Evolutionary conservation across 1,139 yeast species (phyloP).

Genomic region (Suhomyces yuchorum): DNA sequence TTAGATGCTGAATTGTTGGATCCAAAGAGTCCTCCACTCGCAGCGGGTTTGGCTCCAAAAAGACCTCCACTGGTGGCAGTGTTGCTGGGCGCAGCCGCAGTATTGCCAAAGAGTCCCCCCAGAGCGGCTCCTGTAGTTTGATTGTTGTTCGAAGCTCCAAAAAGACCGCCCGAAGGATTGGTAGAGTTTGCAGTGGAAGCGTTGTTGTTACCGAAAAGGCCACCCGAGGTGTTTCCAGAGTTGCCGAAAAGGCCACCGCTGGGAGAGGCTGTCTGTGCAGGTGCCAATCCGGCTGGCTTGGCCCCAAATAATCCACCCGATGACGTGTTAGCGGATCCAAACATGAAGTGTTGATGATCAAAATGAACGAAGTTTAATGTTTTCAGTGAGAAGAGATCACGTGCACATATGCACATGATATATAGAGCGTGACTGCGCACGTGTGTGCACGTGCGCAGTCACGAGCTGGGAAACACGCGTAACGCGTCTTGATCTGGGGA

Average conservation of each 20-base stretch:
- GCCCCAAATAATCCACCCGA: constrained; percentile 37
- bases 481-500: neutral
- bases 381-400: constrained; percentile 7
- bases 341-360: constrained; percentile 8
- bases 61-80: neutral
- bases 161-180: constrained; percentile 13
- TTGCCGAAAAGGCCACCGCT: constrained; percentile 30
- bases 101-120: constrained; percentile 19
- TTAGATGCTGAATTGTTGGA: constrained; percentile 9
- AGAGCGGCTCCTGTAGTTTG: constrained; percentile 6
- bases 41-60: constrained; percentile 5
- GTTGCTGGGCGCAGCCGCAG: neutral
- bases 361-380: constrained; percentile 1
- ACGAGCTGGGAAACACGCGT: constrained; percentile 1
- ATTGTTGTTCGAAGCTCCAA: constrained; percentile 11
- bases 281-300: constrained; percentile 20
- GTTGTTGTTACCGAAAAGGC: constrained; percentile 16
- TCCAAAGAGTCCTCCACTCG: constrained; percentile 20
- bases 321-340: constrained; percentile 13
- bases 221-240: constrained; percentile 13
- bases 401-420: neutral
- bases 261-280: constrained; percentile 23
- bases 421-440: no score
- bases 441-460: neutral
- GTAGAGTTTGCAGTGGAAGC: neutral